Percentiles rank a stretch among this genome's conserved stretches.
Conservation (phyloP, 345 rosid genomes). For the Abelmoschus esculentus region DNA sequence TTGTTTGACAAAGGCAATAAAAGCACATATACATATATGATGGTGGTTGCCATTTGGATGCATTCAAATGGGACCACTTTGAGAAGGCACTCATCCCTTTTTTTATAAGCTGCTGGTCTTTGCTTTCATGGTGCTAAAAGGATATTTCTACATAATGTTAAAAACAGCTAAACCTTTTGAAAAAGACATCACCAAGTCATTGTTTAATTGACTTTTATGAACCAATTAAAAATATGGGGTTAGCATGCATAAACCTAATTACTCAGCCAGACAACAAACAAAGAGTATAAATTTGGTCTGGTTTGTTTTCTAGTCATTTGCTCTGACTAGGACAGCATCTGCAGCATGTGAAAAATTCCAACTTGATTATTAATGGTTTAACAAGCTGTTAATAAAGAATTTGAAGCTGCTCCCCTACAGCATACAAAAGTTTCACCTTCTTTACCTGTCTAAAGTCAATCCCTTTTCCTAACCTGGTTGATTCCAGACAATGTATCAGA, state of each 20-base stretch:
- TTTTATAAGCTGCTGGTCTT: slow-evolving; percentile 11
- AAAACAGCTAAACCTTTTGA: slow-evolving; percentile 33
- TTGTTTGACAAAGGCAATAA: slow-evolving; percentile 12
- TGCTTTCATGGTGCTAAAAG: slow-evolving; percentile 17
- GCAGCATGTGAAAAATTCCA: slow-evolving; percentile 7
- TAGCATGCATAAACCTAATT: background rate
- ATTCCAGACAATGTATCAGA: background rate
- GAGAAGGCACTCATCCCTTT: background rate
- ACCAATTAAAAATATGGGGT: background rate
- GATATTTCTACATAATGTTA: slow-evolving; percentile 17
- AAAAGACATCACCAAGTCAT: slow-evolving; percentile 15
- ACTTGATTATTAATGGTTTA: background rate
- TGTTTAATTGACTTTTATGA: background rate
- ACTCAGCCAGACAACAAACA: background rate
- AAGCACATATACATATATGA: background rate
- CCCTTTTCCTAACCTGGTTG: background rate
- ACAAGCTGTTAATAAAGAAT: too few species aligned
- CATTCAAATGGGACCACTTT: slow-evolving; percentile 22
- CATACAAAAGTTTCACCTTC: background rate
- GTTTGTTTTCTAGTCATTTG: background rate
- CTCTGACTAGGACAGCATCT: slow-evolving; percentile 10
- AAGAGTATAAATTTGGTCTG: background rate
- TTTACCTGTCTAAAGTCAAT: slow-evolving; percentile 2
- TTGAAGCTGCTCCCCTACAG: too few species aligned
- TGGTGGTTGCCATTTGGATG: slow-evolving; percentile 26